Evolutionary conservation across 768 basidiomycete genomes (phyloP), one percentile per base, ranked within the genome.

Genomic region (Dentipellis sp.): DNA sequence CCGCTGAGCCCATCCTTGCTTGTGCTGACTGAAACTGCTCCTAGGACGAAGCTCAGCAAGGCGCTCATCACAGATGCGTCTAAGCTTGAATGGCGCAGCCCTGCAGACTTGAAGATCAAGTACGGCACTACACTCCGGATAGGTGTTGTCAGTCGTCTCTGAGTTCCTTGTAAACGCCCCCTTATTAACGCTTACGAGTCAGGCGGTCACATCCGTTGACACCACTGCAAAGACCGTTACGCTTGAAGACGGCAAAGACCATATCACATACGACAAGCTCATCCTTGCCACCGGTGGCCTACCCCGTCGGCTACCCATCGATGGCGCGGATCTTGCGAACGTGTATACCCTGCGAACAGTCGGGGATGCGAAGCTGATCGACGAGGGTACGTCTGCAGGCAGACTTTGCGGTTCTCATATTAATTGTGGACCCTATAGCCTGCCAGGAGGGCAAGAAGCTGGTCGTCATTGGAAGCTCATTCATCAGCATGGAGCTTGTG

Each of bases 401-500:
- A 7, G 11, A 2, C 2, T 45, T 29, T 29, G 29, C 29, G 29
- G 29, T 29, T 29, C 3, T 29, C 4, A 21, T 16, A n/a, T 51
- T 19, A 51, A 19, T 11, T 14, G 14, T 10, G 11, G 14, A 36
- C 51, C 35, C 12, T 37, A 6, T 40, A 87, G 84, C 78, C 50
- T 78, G 78, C 37, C 72, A 86, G 70, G 86, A 89, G 60, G 86
- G 86, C 36, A 88, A 91, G 69, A 75, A 75, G 50, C 68, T 87
- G 57, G 91, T 92, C 35, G 79, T 94, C 11, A 85, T 95, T 59
- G 94, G 94, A 2, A 87, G 84, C 51, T 90, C 87, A 12, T 97
- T 94, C 73, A 97, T 97, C 63, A 83, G 87, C 55, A 91, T 97
- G 91, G 90, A 94, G 67, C 74, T 92, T n/a, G 90, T 91, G 7